Conservation (phyloP, 495 filamentous ascomycete species). For the Hypoxylon intermedium region DNA sequence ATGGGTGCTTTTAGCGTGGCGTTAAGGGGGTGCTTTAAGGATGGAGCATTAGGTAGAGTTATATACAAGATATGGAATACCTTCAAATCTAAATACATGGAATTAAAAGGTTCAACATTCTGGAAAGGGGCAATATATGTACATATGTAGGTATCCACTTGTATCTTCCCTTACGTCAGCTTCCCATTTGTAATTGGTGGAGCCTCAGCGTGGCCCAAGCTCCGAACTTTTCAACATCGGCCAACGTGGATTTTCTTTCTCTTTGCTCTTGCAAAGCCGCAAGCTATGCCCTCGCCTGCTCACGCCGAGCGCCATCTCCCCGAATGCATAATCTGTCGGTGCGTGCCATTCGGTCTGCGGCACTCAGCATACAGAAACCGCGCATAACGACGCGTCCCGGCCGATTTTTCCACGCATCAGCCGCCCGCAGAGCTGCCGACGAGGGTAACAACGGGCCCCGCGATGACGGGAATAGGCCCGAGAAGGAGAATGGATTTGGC, state of each 20-base stretch:
- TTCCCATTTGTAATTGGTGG: neutral
- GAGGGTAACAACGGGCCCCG: constrained; percentile 24
- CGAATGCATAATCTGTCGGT: constrained; percentile 52
- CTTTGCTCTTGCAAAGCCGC: constrained; percentile 7
- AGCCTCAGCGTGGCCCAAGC: constrained; percentile 23
- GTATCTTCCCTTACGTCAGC: neutral
- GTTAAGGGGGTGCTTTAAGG: constrained; percentile 9
- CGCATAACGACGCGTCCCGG: constrained; percentile 21
- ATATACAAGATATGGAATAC: too few species aligned
- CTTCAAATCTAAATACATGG: too few species aligned
- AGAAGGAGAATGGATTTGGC: constrained; percentile 19
- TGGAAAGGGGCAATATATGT: too few species aligned
- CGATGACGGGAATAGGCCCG: constrained; percentile 37
- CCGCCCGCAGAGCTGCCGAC: constrained; percentile 37
- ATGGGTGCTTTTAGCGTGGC: constrained; percentile 26
- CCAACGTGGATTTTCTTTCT: constrained; percentile 17
- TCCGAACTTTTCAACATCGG: constrained; percentile 4
- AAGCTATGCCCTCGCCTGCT: constrained; percentile 43
- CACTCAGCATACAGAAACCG: constrained; percentile 43
- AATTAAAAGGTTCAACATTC: too few species aligned
- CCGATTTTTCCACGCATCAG: constrained; percentile 47
- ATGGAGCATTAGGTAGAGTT: too few species aligned
- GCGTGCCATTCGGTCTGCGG: constrained; percentile 46
- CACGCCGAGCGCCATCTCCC: constrained; percentile 44
- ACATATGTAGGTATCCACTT: too few species aligned